phyloP scores from a whole-genome alignment of 805 yeast genomes.

The Schizosaccharomyces octosporus region DNA sequence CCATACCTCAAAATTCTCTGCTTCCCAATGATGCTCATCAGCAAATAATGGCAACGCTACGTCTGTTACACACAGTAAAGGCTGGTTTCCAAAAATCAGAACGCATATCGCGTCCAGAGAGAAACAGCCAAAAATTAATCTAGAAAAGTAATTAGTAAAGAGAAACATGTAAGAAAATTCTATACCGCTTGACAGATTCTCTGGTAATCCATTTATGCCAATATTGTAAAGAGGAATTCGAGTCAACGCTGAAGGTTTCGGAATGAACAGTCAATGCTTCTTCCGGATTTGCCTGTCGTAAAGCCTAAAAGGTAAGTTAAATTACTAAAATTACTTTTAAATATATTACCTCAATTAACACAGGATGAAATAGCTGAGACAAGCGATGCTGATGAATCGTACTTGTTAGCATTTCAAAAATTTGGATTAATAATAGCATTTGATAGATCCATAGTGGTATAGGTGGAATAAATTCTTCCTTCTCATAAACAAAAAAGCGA shows the following conservation, averaged over 20 bases:
- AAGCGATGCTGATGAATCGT: slow-evolving; percentile 91
- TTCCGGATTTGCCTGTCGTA: not conserved
- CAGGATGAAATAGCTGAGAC: slow-evolving; percentile 69
- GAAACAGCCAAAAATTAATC: not conserved
- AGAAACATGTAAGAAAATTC: not conserved
- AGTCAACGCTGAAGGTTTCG: not conserved
- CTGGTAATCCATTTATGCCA: not conserved
- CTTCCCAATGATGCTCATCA: not conserved
- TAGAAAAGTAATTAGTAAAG: not conserved
- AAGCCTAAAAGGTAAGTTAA: not conserved
- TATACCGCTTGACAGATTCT: not conserved
- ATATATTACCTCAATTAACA: not conserved
- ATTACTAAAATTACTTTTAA: not conserved
- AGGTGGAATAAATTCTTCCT: not conserved
- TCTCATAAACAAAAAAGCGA: not conserved
- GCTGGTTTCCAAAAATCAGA: not conserved
- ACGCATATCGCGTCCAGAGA: not conserved
- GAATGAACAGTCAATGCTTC: not conserved
- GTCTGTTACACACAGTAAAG: not conserved
- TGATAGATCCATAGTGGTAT: not conserved
- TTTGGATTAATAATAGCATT: not conserved
- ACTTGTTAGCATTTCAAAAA: slow-evolving; percentile 74
- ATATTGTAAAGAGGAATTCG: not conserved
- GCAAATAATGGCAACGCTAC: not conserved
- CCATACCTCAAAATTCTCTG: not conserved